phyloP scores from a whole-genome alignment of 306 rosid species.

The Ziziphus jujuba region DNA sequence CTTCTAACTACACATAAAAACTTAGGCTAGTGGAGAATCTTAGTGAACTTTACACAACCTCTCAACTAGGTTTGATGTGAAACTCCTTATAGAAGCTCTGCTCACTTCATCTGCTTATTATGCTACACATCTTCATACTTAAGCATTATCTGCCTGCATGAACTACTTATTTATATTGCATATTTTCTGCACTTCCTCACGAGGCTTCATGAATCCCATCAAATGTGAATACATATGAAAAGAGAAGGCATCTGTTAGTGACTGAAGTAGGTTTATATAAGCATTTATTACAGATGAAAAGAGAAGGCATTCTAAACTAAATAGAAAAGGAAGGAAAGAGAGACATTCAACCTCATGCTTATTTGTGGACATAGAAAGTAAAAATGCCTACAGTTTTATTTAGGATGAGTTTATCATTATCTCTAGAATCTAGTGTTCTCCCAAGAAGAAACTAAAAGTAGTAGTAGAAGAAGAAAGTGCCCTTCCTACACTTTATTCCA shows the following conservation, averaged over 20 bases:
- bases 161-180: conserved; percentile 13
- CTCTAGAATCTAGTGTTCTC: background rate
- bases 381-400: background rate
- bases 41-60: background rate
- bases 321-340: background rate
- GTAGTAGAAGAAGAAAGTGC: too few species aligned
- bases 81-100: conserved; percentile 9
- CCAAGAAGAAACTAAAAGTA: background rate
- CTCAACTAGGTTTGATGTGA: background rate
- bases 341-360: background rate
- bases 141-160: background rate
- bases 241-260: background rate
- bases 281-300: background rate
- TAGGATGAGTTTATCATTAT: background rate
- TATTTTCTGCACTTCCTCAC: background rate
- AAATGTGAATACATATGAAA: background rate
- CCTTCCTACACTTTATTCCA: too few species aligned
- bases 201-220: conserved; percentile 9
- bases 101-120: conserved; percentile 9
- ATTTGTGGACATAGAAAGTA: background rate
- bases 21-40: conserved; percentile 10
- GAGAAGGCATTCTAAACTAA: background rate
- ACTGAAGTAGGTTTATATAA: background rate
- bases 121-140: conserved; percentile 4
- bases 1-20: conserved; percentile 18